These are phyloP conservation scores for Ceratocystis cacaofunesta DNA, from an alignment of 2,329 filamentous ascomycete genomes.

Conservation along the genomic window DNA sequence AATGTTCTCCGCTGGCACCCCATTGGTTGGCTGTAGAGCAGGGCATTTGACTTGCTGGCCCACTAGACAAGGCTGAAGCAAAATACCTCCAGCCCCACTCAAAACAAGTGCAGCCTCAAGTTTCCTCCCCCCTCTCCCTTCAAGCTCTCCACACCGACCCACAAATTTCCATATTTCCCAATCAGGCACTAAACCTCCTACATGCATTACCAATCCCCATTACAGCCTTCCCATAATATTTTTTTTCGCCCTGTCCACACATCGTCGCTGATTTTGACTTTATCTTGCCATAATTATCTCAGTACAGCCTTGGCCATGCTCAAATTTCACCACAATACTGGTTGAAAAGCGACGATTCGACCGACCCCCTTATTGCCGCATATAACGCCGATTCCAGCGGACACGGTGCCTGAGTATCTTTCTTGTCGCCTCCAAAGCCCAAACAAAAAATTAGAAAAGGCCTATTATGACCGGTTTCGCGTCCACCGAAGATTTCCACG, in stretches of 20 bases:
- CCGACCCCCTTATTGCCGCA: slow-evolving; percentile 40
- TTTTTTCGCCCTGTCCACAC: slow-evolving; percentile 8
- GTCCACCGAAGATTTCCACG: slow-evolving; percentile 30
- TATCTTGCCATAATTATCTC: slow-evolving; percentile 13
- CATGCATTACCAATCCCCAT: slow-evolving; percentile 5
- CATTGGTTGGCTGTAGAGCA: too few relatives aligned
- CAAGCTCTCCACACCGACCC: background rate
- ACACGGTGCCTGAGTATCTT: slow-evolving; percentile 36
- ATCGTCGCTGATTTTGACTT: slow-evolving; percentile 7
- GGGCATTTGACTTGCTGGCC: too few relatives aligned
- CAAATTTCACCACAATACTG: slow-evolving; percentile 36
- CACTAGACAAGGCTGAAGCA: slow-evolving; percentile 4
- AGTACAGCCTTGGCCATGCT: slow-evolving; percentile 37
- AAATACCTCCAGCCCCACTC: background rate
- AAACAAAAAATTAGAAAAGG: slow-evolving; percentile 14
- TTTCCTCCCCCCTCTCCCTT: background rate
- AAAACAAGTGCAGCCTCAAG: background rate
- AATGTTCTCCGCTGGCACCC: background rate
- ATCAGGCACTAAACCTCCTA: slow-evolving; percentile 5
- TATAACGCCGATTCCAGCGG: slow-evolving; percentile 45
- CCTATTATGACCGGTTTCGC: slow-evolving; percentile 46
- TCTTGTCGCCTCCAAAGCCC: slow-evolving; percentile 25
- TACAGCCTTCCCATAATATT: slow-evolving; percentile 16
- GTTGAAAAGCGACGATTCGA: slow-evolving; percentile 31
- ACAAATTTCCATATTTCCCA: background rate